These are phyloP conservation scores for Zarea fungicola DNA, from an alignment of 2,329 filamentous ascomycete genomes.

Conservation along the genomic window DNA sequence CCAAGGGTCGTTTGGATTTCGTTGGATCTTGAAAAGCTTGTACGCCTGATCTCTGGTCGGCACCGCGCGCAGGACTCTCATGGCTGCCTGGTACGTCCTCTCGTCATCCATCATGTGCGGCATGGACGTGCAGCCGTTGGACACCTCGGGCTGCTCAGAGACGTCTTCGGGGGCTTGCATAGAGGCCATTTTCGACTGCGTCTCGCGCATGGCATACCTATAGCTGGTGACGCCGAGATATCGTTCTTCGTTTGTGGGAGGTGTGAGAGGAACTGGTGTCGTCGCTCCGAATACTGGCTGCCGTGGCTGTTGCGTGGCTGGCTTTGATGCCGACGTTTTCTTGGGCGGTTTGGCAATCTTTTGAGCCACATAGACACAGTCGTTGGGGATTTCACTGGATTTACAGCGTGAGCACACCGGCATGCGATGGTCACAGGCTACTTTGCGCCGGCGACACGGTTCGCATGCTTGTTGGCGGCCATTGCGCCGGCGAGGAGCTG, in stretches of 20 bases:
- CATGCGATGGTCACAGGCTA: slow-evolving; percentile 38
- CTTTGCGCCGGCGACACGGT: slow-evolving; percentile 37
- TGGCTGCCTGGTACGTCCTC: not conserved
- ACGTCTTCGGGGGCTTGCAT: not conserved
- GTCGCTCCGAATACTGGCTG: slow-evolving; percentile 12
- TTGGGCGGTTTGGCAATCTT: too few species aligned
- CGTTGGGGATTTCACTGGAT: slow-evolving; percentile 26
- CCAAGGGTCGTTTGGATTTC: not conserved
- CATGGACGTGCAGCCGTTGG: not conserved
- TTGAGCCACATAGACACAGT: slow-evolving; percentile 37
- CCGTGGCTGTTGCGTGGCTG: too few species aligned
- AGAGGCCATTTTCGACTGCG: not conserved
- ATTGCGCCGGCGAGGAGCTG: slow-evolving; percentile 21
- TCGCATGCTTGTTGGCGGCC: slow-evolving; percentile 27
- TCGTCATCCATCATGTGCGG: not conserved
- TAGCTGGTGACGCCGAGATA: slow-evolving; percentile 1
- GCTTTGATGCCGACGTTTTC: too few species aligned
- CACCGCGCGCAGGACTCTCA: not conserved
- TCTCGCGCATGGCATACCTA: not conserved
- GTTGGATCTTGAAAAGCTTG: not conserved
- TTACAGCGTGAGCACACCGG: slow-evolving; percentile 35
- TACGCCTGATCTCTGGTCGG: not conserved
- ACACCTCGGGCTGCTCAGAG: not conserved
- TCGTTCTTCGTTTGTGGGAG: not conserved
- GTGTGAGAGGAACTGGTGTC: slow-evolving; percentile 12